phyloP scores from a whole-genome alignment of 306 rosid genomes.

The Lotus japonicus region DNA sequence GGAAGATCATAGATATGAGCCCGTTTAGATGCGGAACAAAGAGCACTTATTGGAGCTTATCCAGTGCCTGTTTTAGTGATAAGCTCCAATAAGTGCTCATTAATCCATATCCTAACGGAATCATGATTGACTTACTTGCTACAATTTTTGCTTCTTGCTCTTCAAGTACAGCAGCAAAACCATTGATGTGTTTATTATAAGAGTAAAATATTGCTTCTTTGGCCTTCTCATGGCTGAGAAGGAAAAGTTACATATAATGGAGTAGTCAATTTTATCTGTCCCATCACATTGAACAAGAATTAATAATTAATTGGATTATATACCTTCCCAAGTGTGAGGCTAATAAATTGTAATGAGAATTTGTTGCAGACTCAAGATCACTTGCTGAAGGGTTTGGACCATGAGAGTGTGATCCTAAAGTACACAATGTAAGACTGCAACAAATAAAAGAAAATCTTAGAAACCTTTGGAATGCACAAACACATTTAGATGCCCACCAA shows the following conservation, averaged over 20 bases:
- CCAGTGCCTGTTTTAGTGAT: no score
- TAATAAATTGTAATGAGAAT: constrained; percentile 34
- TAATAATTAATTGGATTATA: background rate
- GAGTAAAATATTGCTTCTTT: constrained; percentile 45
- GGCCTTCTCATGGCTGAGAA: constrained; percentile 38
- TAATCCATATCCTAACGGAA: no score
- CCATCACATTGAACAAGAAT: background rate
- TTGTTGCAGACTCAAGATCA: constrained; percentile 27
- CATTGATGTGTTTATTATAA: constrained; percentile 45
- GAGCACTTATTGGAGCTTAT: no score
- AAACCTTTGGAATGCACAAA: background rate
- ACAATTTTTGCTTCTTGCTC: constrained; percentile 33
- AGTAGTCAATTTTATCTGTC: background rate
- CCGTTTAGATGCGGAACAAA: no score
- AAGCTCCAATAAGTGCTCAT: no score
- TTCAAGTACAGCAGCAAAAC: constrained; percentile 48
- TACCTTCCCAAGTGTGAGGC: constrained; percentile 48
- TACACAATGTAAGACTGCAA: constrained; percentile 55
- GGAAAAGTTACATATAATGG: background rate
- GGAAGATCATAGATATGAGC: background rate
- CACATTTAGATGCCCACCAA: no score
- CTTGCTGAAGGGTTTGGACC: constrained; percentile 31
- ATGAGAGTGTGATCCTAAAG: constrained; percentile 55
- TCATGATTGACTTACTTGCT: constrained; percentile 34
- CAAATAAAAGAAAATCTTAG: background rate